phyloP scores from a whole-genome alignment of 2,329 filamentous ascomycete species.

The Daldinia sp. region DNA sequence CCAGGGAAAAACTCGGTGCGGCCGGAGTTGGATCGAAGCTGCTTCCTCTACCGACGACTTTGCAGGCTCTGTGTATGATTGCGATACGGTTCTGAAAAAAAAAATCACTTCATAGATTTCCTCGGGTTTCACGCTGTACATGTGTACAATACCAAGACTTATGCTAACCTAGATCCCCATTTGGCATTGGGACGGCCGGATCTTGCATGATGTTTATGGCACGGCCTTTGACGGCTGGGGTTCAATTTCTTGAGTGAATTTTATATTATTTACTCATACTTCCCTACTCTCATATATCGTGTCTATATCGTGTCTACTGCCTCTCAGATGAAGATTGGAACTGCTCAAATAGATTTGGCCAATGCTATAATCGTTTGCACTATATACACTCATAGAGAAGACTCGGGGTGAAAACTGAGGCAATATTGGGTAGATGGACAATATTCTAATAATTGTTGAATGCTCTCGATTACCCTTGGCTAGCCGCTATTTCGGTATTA shows the following conservation, averaged over 20 bases:
- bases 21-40: conserved; percentile 31
- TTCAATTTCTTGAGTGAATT: conserved; percentile 30
- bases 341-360: background rate
- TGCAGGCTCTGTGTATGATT: conserved; percentile 47
- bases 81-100: conserved; percentile 41
- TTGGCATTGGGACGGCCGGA: conserved; percentile 19
- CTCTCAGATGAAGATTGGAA: background rate
- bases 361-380: background rate
- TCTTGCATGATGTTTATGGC: conserved; percentile 29
- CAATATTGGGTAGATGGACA: background rate
- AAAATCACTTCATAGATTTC: conserved; percentile 50
- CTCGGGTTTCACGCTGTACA: conserved; percentile 51
- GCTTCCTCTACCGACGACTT: conserved; percentile 29
- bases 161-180: conserved; percentile 43
- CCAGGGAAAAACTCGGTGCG: conserved; percentile 13
- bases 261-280: background rate
- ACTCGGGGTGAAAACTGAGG: background rate
- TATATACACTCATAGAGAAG: background rate
- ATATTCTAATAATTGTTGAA: background rate
- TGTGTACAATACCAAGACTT: conserved; percentile 51
- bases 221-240: conserved; percentile 14
- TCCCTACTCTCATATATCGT: background rate
- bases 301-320: too few relatives aligned
- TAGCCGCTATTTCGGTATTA: background rate
- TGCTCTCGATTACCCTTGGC: background rate